A percentile compares a stretch with the other conserved stretches of the same genome.
Evolutionary conservation across 768 basidiomycete genomes (phyloP).

Genomic region (Lactifluus echinatus): DNA sequence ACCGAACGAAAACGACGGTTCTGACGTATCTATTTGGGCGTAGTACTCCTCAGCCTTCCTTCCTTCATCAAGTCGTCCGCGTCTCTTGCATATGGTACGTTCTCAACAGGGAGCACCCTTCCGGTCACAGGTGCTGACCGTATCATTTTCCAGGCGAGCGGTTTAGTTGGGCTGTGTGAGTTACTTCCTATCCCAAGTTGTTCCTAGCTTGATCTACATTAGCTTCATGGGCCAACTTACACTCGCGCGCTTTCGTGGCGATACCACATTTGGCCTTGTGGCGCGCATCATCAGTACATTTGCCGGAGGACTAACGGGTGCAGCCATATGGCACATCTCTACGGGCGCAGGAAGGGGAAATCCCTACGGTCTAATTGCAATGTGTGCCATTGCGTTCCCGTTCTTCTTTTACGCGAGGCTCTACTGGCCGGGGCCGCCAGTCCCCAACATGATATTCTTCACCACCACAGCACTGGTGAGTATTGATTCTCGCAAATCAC

Average conservation of each 20-base stretch:
- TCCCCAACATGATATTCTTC: constrained; percentile 64
- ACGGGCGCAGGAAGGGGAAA: constrained; percentile 51
- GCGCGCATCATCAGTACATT: constrained; percentile 58
- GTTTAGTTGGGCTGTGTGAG: constrained; percentile 66
- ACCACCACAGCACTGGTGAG: constrained; percentile 54
- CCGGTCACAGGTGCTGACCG: not conserved
- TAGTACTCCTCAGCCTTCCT: constrained; percentile 53
- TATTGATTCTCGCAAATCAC: not conserved
- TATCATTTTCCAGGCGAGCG: constrained; percentile 39
- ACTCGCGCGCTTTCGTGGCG: constrained; percentile 61
- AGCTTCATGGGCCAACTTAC: constrained; percentile 75
- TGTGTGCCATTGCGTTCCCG: constrained; percentile 61
- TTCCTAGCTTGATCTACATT: not conserved
- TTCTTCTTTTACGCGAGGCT: constrained; percentile 62
- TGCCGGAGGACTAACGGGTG: constrained; percentile 52
- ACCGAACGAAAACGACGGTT: not conserved
- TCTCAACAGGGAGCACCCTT: not conserved
- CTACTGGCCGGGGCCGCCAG: constrained; percentile 64
- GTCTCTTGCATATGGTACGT: constrained; percentile 49
- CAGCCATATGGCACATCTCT: constrained; percentile 69
- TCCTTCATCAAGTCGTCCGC: constrained; percentile 48
- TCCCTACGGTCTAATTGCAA: constrained; percentile 61
- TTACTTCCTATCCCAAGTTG: not conserved
- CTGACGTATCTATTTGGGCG: not conserved
- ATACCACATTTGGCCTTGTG: constrained; percentile 59